Evolutionary conservation across 495 filamentous ascomycete species (phyloP).

Genomic region (Penicillium lagena): DNA sequence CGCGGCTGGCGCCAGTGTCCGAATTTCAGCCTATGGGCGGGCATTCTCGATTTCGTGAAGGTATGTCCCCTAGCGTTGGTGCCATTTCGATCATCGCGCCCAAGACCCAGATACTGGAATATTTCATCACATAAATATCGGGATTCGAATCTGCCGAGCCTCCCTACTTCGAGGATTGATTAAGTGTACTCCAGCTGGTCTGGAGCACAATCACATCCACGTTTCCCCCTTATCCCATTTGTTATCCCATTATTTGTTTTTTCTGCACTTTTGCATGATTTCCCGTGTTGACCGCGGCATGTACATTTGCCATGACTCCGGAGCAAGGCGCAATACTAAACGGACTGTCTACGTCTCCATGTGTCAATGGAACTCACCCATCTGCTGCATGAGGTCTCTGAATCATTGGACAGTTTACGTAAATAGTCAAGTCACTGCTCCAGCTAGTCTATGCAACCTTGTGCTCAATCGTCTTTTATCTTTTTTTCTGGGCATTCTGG

Average conservation of each 20-base stretch:
- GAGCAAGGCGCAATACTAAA: background rate
- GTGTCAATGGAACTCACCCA: background rate
- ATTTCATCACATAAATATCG: constrained; percentile 12
- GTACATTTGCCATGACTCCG: constrained; percentile 8
- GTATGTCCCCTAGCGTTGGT: constrained; percentile 51
- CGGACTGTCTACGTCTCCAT: background rate
- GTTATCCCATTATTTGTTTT: constrained; percentile 3
- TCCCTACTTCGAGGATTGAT: constrained; percentile 34
- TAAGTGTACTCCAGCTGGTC: constrained; percentile 26
- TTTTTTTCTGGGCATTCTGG: background rate
- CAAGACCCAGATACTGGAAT: constrained; percentile 11
- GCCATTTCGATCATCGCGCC: constrained; percentile 20
- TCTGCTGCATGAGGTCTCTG: no score
- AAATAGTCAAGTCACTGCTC: no score
- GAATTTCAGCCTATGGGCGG: constrained; percentile 88
- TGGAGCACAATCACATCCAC: constrained; percentile 9
- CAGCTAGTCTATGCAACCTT: no score
- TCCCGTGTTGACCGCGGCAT: constrained; percentile 12
- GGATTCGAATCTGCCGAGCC: constrained; percentile 16
- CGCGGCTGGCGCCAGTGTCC: constrained; percentile 93
- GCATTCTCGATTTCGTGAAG: constrained; percentile 75
- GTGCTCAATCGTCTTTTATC: background rate
- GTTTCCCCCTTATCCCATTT: background rate
- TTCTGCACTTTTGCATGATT: background rate
- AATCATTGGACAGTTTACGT: no score